Evolutionary conservation across 176 grass and related monocot species (phyloP), one percentile per base, ranked within the genome.

Genomic region (Carex cristatella): DNA sequence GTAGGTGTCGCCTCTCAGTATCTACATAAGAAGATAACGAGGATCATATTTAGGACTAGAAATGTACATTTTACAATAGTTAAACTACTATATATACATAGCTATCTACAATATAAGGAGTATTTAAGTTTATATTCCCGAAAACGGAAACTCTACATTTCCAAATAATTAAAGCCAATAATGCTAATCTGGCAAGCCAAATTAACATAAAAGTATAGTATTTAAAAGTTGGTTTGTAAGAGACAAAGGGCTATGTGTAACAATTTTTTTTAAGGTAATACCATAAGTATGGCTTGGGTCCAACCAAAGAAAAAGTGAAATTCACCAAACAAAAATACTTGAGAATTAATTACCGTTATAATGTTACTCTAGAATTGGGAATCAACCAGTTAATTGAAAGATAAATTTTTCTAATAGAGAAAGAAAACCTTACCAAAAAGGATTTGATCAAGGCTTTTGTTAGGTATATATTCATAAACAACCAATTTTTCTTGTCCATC

Each of bases 391-490:
- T 35, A 81, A 81, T 8, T 10, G 14, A 42, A 60, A 81, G 10
- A n/a, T 42, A 58, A 62, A 0, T 23, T 61, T 10, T 23, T 32
- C 5, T 35, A 0, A 60, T 80, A 35, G 10, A 48, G 18, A 48
- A 10, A 81, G 23, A 7, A 18, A 65, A 48, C 2, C 5, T 40
- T 65, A 86, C 84, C 84, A 55, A 86, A 86, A 27, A 80, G 84
- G 48, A 86, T 79, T 76, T 76, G 55, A 70, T 80, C 84, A 11
- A 86, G 72, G 84, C 84, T 86, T 79, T 65, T 86, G 84, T 86
- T 86, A 49, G 72, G 59, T 11, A 86, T 32, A 35, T 86, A 86
- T 79, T 86, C 84, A 78, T 80, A 86, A 48, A 86, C 84, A 86
- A 86, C 37, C 35, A 78, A 19, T 14, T 86, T 86, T 59, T 78